Evolutionary conservation across 345 rosid species (phyloP).

Genomic region (Gossypium raimondii): DNA sequence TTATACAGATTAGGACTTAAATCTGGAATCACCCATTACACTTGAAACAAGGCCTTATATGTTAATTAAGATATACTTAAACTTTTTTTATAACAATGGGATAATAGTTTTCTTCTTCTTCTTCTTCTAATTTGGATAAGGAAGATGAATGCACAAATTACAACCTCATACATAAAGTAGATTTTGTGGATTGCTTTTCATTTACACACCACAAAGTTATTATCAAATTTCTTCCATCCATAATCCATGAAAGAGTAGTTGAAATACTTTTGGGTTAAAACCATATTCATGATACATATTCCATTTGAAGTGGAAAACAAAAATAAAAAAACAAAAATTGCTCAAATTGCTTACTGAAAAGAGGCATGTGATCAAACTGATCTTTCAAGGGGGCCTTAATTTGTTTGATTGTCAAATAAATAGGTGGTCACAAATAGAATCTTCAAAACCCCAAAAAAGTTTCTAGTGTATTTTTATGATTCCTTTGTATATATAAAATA

Average conservation of each 20-base stretch:
- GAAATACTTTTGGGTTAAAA: neutral
- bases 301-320: constrained; percentile 3
- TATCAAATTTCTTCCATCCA: neutral
- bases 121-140: neutral
- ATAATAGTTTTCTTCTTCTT: neutral
- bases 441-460: neutral
- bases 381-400: neutral
- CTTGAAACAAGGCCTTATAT: neutral
- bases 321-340: neutral
- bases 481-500: too few species aligned
- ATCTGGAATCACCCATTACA: neutral
- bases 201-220: neutral
- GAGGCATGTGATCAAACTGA: neutral
- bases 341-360: neutral
- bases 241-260: neutral
- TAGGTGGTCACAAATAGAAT: neutral
- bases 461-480: neutral
- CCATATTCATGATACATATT: neutral
- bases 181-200: neutral
- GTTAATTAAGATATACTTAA: neutral
- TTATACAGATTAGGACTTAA: too few species aligned
- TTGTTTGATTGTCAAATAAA: neutral
- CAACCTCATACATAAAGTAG: neutral
- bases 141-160: neutral
- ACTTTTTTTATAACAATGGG: neutral